phyloP scores from a whole-genome alignment of 2,329 filamentous ascomycete genomes.

The Penicillium sp. region DNA sequence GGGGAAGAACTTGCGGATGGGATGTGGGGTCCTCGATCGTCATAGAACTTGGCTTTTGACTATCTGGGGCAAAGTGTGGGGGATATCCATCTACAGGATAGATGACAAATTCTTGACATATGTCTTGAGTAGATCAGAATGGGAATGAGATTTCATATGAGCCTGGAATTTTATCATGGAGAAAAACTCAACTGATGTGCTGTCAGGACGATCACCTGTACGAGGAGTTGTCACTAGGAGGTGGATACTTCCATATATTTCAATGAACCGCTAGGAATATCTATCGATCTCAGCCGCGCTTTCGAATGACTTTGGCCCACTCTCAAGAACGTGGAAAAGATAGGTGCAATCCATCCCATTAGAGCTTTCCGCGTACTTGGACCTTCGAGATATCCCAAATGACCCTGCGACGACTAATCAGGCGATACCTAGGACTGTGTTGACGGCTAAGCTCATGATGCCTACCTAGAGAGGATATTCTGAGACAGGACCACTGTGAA shows the following conservation, averaged over 20 bases:
- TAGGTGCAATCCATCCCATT: background rate
- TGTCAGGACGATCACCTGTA: background rate
- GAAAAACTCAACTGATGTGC: background rate
- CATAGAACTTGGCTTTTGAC: background rate
- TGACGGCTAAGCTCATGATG: background rate
- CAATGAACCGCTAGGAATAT: too few species aligned
- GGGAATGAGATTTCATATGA: background rate
- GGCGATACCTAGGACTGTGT: background rate
- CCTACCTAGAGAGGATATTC: background rate
- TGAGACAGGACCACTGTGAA: background rate
- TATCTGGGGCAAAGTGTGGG: background rate
- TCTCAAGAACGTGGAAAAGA: background rate
- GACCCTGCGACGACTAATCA: background rate
- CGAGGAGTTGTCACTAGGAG: too few species aligned
- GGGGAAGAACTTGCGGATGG: background rate
- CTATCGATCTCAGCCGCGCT: too few species aligned
- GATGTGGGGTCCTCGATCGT: background rate
- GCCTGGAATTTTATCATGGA: background rate
- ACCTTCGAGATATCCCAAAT: background rate
- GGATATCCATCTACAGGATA: background rate
- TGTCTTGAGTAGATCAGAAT: background rate
- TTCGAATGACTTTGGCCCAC: too few species aligned
- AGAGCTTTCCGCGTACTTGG: background rate
- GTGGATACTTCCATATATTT: too few species aligned
- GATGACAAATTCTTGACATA: background rate